Conservation (phyloP, 306 rosid species). For the Prunus padus region DNA sequence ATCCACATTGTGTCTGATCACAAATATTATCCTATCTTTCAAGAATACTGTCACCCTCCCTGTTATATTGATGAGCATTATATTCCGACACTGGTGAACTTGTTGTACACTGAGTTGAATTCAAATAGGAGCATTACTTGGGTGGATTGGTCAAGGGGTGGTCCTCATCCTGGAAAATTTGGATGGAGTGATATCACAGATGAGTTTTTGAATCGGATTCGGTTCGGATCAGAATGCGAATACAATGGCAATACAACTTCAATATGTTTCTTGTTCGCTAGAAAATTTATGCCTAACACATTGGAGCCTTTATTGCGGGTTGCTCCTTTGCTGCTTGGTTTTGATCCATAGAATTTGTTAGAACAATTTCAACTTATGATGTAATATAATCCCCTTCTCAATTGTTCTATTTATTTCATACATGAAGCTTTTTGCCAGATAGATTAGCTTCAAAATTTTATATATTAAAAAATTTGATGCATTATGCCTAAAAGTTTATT, state of each 20-base stretch:
- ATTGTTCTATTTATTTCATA: too few relatives aligned
- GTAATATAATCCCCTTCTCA: not conserved
- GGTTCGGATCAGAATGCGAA: conserved; percentile 42
- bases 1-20: conserved; percentile 41
- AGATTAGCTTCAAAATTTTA: too few relatives aligned
- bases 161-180: conserved; percentile 52
- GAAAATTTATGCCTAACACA: conserved; percentile 51
- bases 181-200: conserved; percentile 31
- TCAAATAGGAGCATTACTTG: conserved; percentile 46
- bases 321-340: conserved; percentile 40
- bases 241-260: conserved; percentile 43
- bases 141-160: conserved; percentile 66
- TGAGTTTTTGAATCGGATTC: conserved; percentile 45
- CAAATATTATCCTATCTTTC: conserved; percentile 42
- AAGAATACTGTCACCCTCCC: conserved; percentile 30
- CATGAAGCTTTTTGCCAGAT: too few relatives aligned
- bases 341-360: conserved; percentile 28
- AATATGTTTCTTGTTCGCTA: conserved; percentile 55
- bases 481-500: too few relatives aligned
- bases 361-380: not conserved
- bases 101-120: conserved; percentile 25
- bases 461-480: too few relatives aligned
- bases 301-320: conserved; percentile 52
- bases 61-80: conserved; percentile 69
- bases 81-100: conserved; percentile 48